Percentiles rank a stretch among this genome's conserved stretches.
Evolutionary conservation across 345 rosid species (phyloP).

Genomic region (Gossypium australe): DNA sequence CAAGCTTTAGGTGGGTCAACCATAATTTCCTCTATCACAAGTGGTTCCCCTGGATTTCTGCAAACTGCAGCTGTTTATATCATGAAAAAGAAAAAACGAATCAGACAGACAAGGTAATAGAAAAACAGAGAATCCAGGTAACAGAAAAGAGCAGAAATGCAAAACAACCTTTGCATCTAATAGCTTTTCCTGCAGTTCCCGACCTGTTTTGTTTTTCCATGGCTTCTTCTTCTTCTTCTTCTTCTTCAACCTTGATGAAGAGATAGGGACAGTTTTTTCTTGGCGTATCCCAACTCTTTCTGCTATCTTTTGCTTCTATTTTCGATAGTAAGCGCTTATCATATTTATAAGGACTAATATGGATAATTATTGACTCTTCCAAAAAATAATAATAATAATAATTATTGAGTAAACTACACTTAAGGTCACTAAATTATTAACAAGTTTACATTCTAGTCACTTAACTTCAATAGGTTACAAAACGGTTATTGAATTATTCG

Average conservation of each 20-base stretch:
- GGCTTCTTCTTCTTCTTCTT: neutral
- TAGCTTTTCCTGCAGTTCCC: conserved; percentile 31
- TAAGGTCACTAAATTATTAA: too few species aligned
- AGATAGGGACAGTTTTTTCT: neutral
- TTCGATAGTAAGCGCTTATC: neutral
- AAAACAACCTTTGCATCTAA: conserved; percentile 52
- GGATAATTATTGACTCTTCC: too few species aligned
- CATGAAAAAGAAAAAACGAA: neutral
- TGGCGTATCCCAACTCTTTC: neutral
- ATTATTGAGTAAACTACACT: too few species aligned
- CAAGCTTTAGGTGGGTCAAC: conserved; percentile 69
- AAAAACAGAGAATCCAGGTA: neutral
- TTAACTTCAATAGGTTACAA: too few species aligned
- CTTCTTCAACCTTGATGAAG: neutral
- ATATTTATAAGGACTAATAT: neutral
- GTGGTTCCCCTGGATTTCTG: conserved; percentile 43
- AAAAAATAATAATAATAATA: too few species aligned
- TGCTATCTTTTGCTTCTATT: neutral
- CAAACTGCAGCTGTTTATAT: conserved; percentile 49
- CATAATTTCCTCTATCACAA: conserved; percentile 53
- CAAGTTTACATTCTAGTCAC: too few species aligned
- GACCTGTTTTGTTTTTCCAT: conserved; percentile 5
- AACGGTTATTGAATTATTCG: too few species aligned
- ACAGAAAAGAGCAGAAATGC: neutral
- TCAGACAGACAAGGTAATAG: too few species aligned